Evolutionary conservation across 768 basidiomycete species (phyloP), one percentile per base, ranked within the genome.

Genomic region (Russula sp.): DNA sequence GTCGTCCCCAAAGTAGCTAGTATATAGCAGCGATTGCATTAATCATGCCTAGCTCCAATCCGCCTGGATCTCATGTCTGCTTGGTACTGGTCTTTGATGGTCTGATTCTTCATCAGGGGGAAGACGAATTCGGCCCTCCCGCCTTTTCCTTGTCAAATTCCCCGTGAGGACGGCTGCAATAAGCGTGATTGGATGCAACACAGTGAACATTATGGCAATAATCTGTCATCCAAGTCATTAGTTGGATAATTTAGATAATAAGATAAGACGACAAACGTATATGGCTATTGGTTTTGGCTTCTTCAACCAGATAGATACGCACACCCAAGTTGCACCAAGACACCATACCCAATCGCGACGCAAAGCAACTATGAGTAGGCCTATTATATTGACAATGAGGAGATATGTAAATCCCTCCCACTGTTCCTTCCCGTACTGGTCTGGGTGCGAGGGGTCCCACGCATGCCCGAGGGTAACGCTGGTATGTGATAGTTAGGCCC

Each of bases 401-500:
- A 93, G 75, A 22, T 87, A 83, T 2, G 80, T 84, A 50, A 94
- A 85, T 0, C 88, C 93, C 0, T 86, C 77, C 84, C 87, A 92
- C 1, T 85, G 78, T 65, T 89, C 82, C 55, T 79, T 80, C 1
- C 72, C 75, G 45, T 84, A 84, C 65, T 88, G 79, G 53, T 81
- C 73, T 1, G 80, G 82, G 9, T 78, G 74, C 13, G 80, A 79
- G 0, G 83, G 81, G 4, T 75, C 73, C 73, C 85, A 87, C 0
- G 79, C 77, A 64, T 90, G 82, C 4, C 84, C 83, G 2, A 95
- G 80, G 0, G 84, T 82, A 54, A 96, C 77, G 74, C 88, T 90
- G 52, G 6, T n/a, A 22, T 39, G 44, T 14, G 49, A 48, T n/a
- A 56, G 8, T 49, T 20, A 61, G 27, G 13, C 53, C 7, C 35